Conservation (phyloP, 371 early-diverging fungal genomes). For the Spraguea lophii region DNA sequence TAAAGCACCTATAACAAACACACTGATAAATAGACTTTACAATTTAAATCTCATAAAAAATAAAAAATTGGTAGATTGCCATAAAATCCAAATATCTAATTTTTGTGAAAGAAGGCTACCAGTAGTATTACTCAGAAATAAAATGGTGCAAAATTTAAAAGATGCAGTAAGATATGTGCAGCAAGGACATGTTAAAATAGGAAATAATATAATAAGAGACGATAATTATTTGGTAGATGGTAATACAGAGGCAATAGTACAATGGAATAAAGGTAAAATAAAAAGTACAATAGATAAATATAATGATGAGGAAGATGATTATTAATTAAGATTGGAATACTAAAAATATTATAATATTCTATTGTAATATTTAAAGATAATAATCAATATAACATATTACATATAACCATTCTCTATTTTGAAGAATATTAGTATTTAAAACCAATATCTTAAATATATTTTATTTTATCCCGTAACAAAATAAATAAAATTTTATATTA, state of each 20-base stretch:
- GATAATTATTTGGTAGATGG: conserved; percentile 42
- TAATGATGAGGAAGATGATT: too few relatives aligned
- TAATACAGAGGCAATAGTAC: conserved; percentile 86
- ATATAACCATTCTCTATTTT: too few relatives aligned
- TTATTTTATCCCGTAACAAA: too few relatives aligned
- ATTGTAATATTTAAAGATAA: too few relatives aligned
- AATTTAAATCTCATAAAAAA: conserved; percentile 64
- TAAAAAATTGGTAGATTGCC: conserved; percentile 61
- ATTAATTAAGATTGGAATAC: too few relatives aligned
- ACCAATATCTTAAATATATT: too few relatives aligned
- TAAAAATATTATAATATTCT: too few relatives aligned
- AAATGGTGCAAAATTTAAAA: conserved; percentile 80
- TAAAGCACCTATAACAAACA: conserved; percentile 64
- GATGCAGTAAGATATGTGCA: conserved; percentile 76
- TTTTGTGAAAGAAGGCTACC: conserved; percentile 68
- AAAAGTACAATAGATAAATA: too few relatives aligned
- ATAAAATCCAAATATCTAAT: conserved; percentile 66
- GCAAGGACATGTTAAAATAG: conserved; percentile 58
- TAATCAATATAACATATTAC: too few relatives aligned
- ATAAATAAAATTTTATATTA: too few relatives aligned
- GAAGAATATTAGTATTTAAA: too few relatives aligned
- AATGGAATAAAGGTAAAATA: too few relatives aligned
- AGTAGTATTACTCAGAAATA: conserved; percentile 69
- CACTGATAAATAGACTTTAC: conserved; percentile 67
- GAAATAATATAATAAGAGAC: conserved; percentile 19